These are phyloP conservation scores for Vanrija humicola DNA, from an alignment of 1,284 basidiomycete species.

Conservation along the genomic window DNA sequence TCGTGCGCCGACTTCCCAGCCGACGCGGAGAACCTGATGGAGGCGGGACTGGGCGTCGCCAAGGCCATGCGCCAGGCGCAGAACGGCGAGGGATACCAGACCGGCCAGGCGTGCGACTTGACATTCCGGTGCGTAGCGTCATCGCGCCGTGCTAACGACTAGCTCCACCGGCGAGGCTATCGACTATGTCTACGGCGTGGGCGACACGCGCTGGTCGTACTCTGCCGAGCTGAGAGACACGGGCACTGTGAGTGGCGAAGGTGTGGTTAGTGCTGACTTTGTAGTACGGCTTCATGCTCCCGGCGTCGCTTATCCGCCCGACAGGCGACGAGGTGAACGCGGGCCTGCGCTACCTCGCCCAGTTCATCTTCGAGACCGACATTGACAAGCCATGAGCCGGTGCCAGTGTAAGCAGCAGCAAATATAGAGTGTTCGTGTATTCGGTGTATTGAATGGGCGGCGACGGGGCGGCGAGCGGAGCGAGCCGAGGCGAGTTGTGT, in stretches of 20 bases:
- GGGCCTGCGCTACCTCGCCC: conserved; percentile 63
- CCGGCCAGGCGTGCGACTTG: conserved; percentile 64
- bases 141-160: not conserved
- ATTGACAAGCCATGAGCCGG: conserved; percentile 12
- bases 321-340: conserved; percentile 69
- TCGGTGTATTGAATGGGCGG: too few species aligned
- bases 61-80: conserved; percentile 57
- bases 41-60: conserved; percentile 68
- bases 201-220: conserved; percentile 69
- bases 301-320: conserved; percentile 66
- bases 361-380: conserved; percentile 57
- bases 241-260: conserved; percentile 60
- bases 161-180: conserved; percentile 63
- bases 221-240: conserved; percentile 75
- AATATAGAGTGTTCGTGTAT: too few species aligned
- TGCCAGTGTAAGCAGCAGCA: too few species aligned
- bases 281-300: conserved; percentile 75
- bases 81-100: conserved; percentile 58
- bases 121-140: conserved; percentile 57
- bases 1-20: conserved; percentile 64
- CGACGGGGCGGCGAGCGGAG: too few species aligned
- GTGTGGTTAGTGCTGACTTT: not conserved
- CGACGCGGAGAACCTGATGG: conserved; percentile 76
- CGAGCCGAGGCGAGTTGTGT: too few species aligned
- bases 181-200: conserved; percentile 68